Evolutionary conservation across 108 stramenopile genomes (phyloP).

Genomic region (Cyclotella sp.): DNA sequence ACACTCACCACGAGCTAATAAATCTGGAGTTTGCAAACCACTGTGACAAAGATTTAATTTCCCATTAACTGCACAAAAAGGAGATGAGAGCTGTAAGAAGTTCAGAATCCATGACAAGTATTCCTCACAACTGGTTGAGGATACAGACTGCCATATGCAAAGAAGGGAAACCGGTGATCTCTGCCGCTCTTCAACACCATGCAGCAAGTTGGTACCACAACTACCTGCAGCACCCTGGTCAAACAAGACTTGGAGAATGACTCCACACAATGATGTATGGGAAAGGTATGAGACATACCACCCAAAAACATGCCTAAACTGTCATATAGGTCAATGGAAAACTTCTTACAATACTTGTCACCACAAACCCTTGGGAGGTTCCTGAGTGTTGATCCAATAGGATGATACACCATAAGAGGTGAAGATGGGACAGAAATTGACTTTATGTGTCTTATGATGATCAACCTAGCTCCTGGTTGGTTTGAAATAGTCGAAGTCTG

Average conservation of each 20-base stretch:
- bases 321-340: not conserved
- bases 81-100: not conserved
- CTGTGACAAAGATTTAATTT: not conserved
- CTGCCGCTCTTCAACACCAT: constrained; percentile 1
- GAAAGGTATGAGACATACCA: constrained; percentile 21
- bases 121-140: not conserved
- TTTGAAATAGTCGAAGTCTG: too few relatives aligned
- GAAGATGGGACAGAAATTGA: too few relatives aligned
- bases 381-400: too few relatives aligned
- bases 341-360: too few relatives aligned
- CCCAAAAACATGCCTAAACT: constrained; percentile 22
- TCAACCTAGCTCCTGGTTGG: too few relatives aligned
- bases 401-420: too few relatives aligned
- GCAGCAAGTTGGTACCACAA: constrained; percentile 22
- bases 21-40: not conserved
- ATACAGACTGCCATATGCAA: not conserved
- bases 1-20: not conserved
- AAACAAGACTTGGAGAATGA: constrained; percentile 8
- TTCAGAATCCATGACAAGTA: not conserved
- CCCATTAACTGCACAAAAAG: not conserved
- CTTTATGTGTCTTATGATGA: too few relatives aligned
- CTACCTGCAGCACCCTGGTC: constrained; percentile 27
- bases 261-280: constrained; percentile 18
- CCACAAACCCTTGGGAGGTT: too few relatives aligned
- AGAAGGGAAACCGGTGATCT: not conserved